Conservation (phyloP, 176 grass and related monocot species). For the Bonia amplexicaulis region DNA sequence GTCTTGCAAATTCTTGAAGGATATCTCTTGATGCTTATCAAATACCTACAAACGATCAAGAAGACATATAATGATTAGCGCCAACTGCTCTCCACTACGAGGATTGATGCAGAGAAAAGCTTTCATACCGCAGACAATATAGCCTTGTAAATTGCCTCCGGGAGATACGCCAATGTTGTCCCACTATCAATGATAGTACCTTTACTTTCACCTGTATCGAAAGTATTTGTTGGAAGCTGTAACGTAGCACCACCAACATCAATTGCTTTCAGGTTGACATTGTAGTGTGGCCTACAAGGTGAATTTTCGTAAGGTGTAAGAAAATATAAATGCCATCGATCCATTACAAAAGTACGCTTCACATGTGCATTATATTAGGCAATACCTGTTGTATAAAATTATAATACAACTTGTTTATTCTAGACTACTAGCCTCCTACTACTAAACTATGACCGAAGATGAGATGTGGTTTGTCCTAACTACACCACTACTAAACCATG, state of each 20-base stretch:
- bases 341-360: background rate
- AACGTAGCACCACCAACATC: slow-evolving; percentile 60
- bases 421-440: background rate
- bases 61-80: slow-evolving; percentile 7
- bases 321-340: background rate
- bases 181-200: slow-evolving; percentile 94
- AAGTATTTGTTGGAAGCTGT: slow-evolving; percentile 59
- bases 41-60: slow-evolving; percentile 60
- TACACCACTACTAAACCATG: background rate
- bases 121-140: slow-evolving; percentile 46
- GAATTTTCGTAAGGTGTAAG: slow-evolving; percentile 4
- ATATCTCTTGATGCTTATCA: slow-evolving; percentile 43
- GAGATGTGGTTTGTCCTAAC: background rate
- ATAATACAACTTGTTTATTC: background rate
- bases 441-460: background rate
- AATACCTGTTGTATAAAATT: background rate
- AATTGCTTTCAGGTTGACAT: slow-evolving; percentile 76
- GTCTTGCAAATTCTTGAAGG: slow-evolving; percentile 43
- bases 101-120: slow-evolving; percentile 8
- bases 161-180: slow-evolving; percentile 86
- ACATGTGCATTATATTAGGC: background rate
- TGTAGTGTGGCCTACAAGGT: slow-evolving; percentile 76
- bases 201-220: slow-evolving; percentile 43
- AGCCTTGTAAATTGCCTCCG: slow-evolving; percentile 51
- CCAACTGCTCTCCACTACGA: background rate